phyloP scores from a whole-genome alignment of 164 flowering plant genomes.

The Vitis cinerea region DNA sequence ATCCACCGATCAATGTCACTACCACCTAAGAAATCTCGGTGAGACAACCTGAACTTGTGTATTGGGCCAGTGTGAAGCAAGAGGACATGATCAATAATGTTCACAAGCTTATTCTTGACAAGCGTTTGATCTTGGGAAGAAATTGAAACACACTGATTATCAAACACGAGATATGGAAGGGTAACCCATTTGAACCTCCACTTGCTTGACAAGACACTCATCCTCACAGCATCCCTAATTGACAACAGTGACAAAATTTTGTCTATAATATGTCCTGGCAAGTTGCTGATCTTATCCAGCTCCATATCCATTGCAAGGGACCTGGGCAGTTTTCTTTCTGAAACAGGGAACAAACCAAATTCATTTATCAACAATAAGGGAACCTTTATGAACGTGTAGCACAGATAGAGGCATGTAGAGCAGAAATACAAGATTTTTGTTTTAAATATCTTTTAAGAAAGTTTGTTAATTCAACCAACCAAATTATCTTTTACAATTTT shows the following conservation, averaged over 20 bases:
- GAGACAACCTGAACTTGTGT: conserved; percentile 47
- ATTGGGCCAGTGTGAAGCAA: conserved; percentile 56
- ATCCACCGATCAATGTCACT: conserved; percentile 56
- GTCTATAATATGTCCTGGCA: conserved; percentile 50
- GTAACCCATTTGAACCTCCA: conserved; percentile 63
- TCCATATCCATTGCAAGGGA: conserved; percentile 30
- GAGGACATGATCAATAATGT: conserved; percentile 49
- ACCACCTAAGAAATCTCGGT: conserved; percentile 35
- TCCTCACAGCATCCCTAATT: conserved; percentile 57
- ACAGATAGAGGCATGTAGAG: not conserved
- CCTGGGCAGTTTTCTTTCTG: conserved; percentile 38
- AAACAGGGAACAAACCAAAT: conserved; percentile 1
- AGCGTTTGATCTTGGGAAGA: conserved; percentile 33
- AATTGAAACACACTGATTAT: conserved; percentile 29
- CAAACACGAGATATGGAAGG: conserved; percentile 47
- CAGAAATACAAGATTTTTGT: too few species aligned
- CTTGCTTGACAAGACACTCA: conserved; percentile 50
- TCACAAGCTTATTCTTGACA: conserved; percentile 35
- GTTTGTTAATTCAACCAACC: too few species aligned
- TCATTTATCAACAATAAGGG: not conserved
- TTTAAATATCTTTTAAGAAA: too few species aligned
- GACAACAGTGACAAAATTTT: conserved; percentile 44
- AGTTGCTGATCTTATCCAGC: conserved; percentile 38
- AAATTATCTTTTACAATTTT: too few species aligned
- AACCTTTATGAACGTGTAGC: not conserved